Conservation (phyloP, 2,329 filamentous ascomycete species). For the Magnaporthiopsis incrustans region DNA sequence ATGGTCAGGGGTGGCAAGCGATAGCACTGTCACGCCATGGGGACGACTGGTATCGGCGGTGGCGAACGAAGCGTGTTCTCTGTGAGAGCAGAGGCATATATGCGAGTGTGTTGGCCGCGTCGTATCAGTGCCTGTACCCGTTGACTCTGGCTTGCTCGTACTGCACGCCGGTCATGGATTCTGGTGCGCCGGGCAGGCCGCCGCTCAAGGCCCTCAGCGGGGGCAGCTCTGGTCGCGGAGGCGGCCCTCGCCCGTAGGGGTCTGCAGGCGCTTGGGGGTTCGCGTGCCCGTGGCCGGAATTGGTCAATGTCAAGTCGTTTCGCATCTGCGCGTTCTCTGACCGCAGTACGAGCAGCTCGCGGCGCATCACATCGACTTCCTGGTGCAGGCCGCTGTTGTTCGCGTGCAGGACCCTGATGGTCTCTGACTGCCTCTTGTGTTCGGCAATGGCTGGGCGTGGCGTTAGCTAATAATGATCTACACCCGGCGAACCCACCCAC, state of each 20-base stretch:
- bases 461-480: constrained; percentile 7
- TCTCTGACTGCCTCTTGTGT: constrained; percentile 46
- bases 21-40: no score
- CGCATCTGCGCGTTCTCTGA: constrained; percentile 42
- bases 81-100: background rate
- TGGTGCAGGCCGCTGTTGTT: constrained; percentile 32
- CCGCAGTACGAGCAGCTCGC: constrained; percentile 38
- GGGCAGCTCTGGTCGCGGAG: constrained; percentile 42
- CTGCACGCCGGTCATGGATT: constrained; percentile 60
- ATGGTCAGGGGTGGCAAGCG: background rate
- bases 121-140: constrained; percentile 30
- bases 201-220: constrained; percentile 46
- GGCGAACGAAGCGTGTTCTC: background rate
- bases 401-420: constrained; percentile 36
- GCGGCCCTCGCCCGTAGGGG: constrained; percentile 20
- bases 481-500: background rate
- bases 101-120: background rate
- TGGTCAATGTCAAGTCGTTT: constrained; percentile 20
- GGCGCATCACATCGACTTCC: constrained; percentile 41
- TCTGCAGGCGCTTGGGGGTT: constrained; percentile 15
- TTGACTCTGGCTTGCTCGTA: constrained; percentile 44
- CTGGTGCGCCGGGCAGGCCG: constrained; percentile 33
- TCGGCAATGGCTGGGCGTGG: constrained; percentile 48
- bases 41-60: background rate
- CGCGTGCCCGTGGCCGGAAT: constrained; percentile 12